phyloP scores from a whole-genome alignment of 2,329 filamentous ascomycete genomes.

The Diaporthe eres region DNA sequence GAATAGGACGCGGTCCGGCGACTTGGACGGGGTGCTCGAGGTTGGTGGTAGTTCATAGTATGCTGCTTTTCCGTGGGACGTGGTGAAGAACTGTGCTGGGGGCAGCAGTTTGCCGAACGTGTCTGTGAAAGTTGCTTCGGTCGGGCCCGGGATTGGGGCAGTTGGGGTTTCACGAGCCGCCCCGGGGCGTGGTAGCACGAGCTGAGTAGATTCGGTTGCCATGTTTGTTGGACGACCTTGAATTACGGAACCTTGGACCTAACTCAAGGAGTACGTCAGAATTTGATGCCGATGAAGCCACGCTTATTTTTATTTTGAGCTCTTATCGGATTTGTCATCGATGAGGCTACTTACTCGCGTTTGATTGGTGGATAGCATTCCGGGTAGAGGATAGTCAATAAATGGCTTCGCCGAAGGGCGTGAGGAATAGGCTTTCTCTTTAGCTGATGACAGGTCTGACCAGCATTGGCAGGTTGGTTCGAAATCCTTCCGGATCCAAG shows the following conservation, averaged over 20 bases:
- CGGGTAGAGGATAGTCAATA: neutral
- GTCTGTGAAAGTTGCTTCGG: slow-evolving; percentile 53
- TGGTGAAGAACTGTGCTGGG: slow-evolving; percentile 52
- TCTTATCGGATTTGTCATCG: slow-evolving; percentile 17
- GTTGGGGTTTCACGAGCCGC: neutral
- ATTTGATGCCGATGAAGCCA: neutral
- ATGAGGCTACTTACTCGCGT: neutral
- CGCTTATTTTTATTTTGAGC: neutral
- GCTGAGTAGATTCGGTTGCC: slow-evolving; percentile 1
- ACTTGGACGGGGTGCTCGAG: neutral
- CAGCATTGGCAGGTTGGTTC: neutral
- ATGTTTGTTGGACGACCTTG: neutral
- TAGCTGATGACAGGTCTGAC: neutral
- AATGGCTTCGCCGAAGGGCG: neutral
- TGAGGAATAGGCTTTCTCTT: neutral
- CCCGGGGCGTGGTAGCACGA: slow-evolving; percentile 36
- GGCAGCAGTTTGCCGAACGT: slow-evolving; percentile 58
- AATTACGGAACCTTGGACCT: accelerated
- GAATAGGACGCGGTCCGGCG: slow-evolving; percentile 55
- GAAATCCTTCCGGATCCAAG: no score
- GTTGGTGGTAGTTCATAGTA: slow-evolving; percentile 55
- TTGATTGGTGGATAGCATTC: slow-evolving; percentile 1
- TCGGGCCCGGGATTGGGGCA: slow-evolving; percentile 51
- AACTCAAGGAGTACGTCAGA: accelerated
- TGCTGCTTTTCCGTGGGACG: slow-evolving; percentile 53